Evolutionary conservation across 2,329 filamentous ascomycete genomes (phyloP).

Genomic region (Alternaria postmessia): DNA sequence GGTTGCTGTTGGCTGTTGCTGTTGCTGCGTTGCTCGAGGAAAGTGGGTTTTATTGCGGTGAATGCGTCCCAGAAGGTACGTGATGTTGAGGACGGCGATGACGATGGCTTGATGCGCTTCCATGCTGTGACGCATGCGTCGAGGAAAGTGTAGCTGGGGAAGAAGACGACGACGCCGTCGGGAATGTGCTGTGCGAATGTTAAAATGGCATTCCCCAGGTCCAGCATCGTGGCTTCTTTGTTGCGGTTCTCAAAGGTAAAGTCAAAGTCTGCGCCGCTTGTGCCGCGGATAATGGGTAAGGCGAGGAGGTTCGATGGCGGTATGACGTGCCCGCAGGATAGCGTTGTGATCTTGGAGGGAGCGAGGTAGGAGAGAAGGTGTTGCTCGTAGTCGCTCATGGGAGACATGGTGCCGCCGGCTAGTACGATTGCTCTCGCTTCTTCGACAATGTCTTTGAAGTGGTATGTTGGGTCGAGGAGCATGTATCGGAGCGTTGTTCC

Average conservation of each 20-base stretch:
- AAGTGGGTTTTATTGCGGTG: slow-evolving; percentile 63
- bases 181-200: slow-evolving; percentile 77
- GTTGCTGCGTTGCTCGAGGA: slow-evolving; percentile 48
- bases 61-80: slow-evolving; percentile 64
- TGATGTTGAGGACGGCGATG: slow-evolving; percentile 1
- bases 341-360: slow-evolving; percentile 71
- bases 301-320: slow-evolving; percentile 82
- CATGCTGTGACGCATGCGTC: slow-evolving; percentile 68
- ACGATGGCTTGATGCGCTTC: slow-evolving; percentile 44
- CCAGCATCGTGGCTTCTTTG: slow-evolving; percentile 71
- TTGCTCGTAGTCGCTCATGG: slow-evolving; percentile 86
- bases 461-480: slow-evolving; percentile 87
- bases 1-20: slow-evolving; percentile 58
- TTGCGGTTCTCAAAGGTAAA: slow-evolving; percentile 85
- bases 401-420: slow-evolving; percentile 97
- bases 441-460: slow-evolving; percentile 87
- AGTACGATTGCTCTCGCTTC: slow-evolving; percentile 87
- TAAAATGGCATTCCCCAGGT: slow-evolving; percentile 77
- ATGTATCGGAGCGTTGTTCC: slow-evolving; percentile 80
- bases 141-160: slow-evolving; percentile 92
- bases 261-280: slow-evolving; percentile 70
- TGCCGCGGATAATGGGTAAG: slow-evolving; percentile 68
- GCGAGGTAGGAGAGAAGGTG: slow-evolving; percentile 83
- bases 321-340: slow-evolving; percentile 96
- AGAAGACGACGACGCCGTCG: slow-evolving; percentile 92